A percentile compares a stretch with the other conserved stretches of the same genome.
Evolutionary conservation across 371 early-diverging fungal genomes (phyloP).

Genomic region (Zychaea mexicana): DNA sequence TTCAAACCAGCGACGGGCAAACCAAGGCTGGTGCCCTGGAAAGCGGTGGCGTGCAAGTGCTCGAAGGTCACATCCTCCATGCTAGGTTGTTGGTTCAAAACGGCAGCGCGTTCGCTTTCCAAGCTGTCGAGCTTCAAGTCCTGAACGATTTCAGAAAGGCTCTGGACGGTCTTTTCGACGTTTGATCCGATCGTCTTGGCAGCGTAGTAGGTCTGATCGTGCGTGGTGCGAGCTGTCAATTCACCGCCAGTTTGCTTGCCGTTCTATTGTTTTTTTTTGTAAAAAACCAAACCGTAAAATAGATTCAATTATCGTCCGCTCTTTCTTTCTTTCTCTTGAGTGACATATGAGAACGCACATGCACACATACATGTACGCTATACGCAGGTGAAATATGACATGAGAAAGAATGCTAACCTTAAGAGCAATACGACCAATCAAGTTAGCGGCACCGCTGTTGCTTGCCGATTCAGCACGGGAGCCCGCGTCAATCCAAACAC

Average conservation of each 20-base stretch:
- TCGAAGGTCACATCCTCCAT: slow-evolving; percentile 88
- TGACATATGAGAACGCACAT: not conserved
- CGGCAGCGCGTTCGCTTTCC: slow-evolving; percentile 77
- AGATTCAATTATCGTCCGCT: not conserved
- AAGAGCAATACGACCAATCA: slow-evolving; percentile 13
- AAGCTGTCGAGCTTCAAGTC: slow-evolving; percentile 71
- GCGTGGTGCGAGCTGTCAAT: slow-evolving; percentile 93
- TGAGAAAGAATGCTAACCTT: slow-evolving; percentile 37
- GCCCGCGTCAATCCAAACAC: slow-evolving; percentile 95
- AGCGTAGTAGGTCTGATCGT: slow-evolving; percentile 95
- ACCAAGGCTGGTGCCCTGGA: slow-evolving; percentile 87
- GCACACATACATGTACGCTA: no score
- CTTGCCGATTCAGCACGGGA: slow-evolving; percentile 82
- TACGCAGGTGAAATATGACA: not conserved
- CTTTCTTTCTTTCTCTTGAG: not conserved
- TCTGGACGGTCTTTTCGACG: slow-evolving; percentile 76
- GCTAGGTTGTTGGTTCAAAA: slow-evolving; percentile 74
- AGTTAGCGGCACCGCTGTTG: slow-evolving; percentile 58
- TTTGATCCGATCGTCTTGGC: slow-evolving; percentile 83
- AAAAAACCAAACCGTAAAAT: not conserved
- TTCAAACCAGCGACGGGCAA: slow-evolving; percentile 91
- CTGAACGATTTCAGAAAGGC: slow-evolving; percentile 88
- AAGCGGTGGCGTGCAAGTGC: slow-evolving; percentile 92
- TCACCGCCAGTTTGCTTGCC: slow-evolving; percentile 90
- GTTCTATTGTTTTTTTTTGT: slow-evolving; percentile 7